Evolutionary conservation across 2,329 filamentous ascomycete genomes (phyloP).

Genomic region (Hortaea werneckii): DNA sequence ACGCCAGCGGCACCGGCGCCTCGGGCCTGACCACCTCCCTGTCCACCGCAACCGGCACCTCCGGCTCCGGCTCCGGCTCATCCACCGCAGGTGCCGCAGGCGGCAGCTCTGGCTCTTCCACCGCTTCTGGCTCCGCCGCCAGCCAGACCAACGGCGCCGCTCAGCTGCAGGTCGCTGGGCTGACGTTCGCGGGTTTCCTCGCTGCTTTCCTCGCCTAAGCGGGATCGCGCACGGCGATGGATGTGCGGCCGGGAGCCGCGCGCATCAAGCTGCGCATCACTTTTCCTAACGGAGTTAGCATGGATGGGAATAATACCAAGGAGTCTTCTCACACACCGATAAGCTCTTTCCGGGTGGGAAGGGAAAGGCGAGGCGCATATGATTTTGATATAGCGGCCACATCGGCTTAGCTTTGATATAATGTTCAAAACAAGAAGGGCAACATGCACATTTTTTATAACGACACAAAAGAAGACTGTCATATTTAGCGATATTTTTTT

Average conservation of each 20-base stretch:
- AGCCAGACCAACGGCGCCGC: constrained; percentile 1
- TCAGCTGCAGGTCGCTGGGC: neutral
- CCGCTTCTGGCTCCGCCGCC: neutral
- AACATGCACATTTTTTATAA: too few species aligned
- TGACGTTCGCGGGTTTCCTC: neutral
- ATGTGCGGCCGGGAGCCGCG: neutral
- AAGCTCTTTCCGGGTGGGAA: too few species aligned
- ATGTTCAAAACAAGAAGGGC: too few species aligned
- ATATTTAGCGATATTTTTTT: too few species aligned
- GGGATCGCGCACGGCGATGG: neutral
- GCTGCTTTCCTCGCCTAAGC: neutral
- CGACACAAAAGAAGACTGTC: too few species aligned
- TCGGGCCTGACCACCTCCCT: neutral
- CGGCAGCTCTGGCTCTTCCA: neutral
- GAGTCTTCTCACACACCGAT: too few species aligned
- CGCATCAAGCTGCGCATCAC: too few species aligned
- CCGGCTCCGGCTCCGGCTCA: neutral
- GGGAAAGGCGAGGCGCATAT: too few species aligned
- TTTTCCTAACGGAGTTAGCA: too few species aligned
- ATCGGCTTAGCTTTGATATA: too few species aligned
- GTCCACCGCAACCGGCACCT: neutral
- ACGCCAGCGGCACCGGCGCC: neutral
- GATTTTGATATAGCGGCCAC: too few species aligned
- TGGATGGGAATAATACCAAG: too few species aligned
- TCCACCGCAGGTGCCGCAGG: neutral